Percentiles rank a stretch among this genome's conserved stretches.
These are phyloP conservation scores for Globisporangium okanoganense DNA, from an alignment of 352 stramenopile genomes.

Conservation along the genomic window DNA sequence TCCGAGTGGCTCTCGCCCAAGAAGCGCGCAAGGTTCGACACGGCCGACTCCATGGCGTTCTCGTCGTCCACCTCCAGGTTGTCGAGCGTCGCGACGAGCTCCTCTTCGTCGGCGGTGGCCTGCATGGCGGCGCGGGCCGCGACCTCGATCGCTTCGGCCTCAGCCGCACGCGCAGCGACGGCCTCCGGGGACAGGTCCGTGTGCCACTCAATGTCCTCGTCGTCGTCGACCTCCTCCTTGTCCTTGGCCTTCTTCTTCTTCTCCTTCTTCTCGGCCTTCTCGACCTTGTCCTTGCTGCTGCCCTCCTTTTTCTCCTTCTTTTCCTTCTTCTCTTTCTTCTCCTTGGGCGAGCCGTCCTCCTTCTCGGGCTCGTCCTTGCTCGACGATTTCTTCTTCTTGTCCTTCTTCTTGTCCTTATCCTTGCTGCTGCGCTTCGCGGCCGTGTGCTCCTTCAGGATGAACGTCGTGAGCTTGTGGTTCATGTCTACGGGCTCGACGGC, in stretches of 20 bases:
- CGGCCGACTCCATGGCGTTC: conserved; percentile 73
- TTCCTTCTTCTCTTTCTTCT: conserved; percentile 71
- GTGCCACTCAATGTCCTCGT: conserved; percentile 83
- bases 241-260: conserved; percentile 79
- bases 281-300: conserved; percentile 55
- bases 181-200: conserved; percentile 81
- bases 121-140: conserved; percentile 71
- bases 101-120: conserved; percentile 41
- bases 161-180: conserved; percentile 71
- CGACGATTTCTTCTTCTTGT: conserved; percentile 63
- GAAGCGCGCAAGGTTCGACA: conserved; percentile 65
- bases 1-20: conserved; percentile 47
- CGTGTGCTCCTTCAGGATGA: conserved; percentile 96
- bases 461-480: conserved; percentile 98
- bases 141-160: conserved; percentile 80
- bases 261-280: conserved; percentile 86
- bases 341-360: conserved; percentile 52
- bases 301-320: conserved; percentile 65
- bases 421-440: conserved; percentile 87
- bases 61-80: conserved; percentile 83
- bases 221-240: conserved; percentile 36
- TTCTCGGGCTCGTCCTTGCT: conserved; percentile 57
- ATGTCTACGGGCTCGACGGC: conserved; percentile 97
- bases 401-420: conserved; percentile 78
- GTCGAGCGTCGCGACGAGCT: conserved; percentile 68